Conservation (phyloP, 2,329 filamentous ascomycete species). For the Alternaria postmessia region DNA sequence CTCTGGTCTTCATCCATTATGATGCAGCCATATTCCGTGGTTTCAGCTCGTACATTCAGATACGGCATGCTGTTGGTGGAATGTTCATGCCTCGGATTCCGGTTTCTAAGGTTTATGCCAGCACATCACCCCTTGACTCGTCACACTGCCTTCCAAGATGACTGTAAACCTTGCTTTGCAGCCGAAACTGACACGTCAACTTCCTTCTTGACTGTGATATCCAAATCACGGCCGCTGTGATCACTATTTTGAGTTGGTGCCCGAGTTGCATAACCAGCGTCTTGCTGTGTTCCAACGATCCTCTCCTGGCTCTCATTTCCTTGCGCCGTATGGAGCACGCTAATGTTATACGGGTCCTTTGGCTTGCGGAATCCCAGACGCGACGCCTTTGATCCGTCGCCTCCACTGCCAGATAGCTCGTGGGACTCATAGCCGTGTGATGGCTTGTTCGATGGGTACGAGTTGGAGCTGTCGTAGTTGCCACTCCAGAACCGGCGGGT, state of each 20-base stretch:
- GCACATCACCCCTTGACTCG: neutral
- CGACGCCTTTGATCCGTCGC: neutral
- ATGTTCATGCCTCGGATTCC: neutral
- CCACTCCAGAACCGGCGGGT: conserved; percentile 21
- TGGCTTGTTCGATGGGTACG: conserved; percentile 12
- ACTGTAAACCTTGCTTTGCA: neutral
- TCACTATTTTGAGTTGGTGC: neutral
- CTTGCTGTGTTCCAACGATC: conserved; percentile 11
- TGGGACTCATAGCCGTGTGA: conserved; percentile 15
- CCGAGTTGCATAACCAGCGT: neutral
- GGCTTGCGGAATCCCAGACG: conserved; percentile 15
- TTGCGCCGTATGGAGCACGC: conserved; percentile 15
- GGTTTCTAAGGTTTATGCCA: neutral
- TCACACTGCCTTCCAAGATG: conserved; percentile 3
- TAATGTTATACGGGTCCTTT: conserved; percentile 25
- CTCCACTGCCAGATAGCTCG: conserved; percentile 6
- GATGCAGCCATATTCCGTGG: neutral
- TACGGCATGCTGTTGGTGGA: neutral
- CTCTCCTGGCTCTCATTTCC: conserved; percentile 26
- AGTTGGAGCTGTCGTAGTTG: neutral
- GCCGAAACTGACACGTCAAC: neutral
- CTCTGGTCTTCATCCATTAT: neutral
- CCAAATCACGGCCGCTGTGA: neutral
- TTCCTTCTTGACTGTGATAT: conserved; percentile 5
- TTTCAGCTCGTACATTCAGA: neutral